Evolutionary conservation across 225 moss, liverwort and hornwort genomes (phyloP), one percentile per base, ranked within the genome.

Genomic region (Pseudoscleropodium purum): DNA sequence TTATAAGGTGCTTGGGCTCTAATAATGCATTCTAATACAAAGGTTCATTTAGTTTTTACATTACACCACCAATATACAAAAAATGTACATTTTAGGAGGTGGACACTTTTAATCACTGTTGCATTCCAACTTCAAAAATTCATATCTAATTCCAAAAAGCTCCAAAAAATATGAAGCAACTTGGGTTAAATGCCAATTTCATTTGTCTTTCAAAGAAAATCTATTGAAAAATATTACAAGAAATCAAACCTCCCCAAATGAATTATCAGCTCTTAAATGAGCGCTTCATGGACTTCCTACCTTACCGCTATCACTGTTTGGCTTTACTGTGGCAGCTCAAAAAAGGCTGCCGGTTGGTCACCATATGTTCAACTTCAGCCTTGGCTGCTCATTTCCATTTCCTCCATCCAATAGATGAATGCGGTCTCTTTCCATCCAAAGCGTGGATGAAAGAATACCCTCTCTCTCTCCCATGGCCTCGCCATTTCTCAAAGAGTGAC

Each of bases 1-100:
- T 7, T 1, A 10, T 11, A 26, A 57, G n/a, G 11, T 27, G 0
- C 4, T 56, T 17, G 7, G 6, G 3, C 10, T 57, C 4, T 57
- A 4, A 10, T 27, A 7, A 26, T 0, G 0, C 16, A 16, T 2
- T 37, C 10, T 26, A 10, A 37, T 56, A 2, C 0, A 56, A 0
- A 16, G 21, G n/a, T 26, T 27, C 18, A 57, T 79, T 79, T 57
- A 7, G 0, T 17, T 79, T 79, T n/a, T 6, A 26, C 27, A 57
- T n/a, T 79, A 17, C 15, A n/a, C 10, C 2, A 57, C 0, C 4
- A 57, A 1, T 57, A 4, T 26, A 79, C 2, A n/a, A 26, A 2
- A 26, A 79, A 1, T n/a, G 10, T n/a, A 57, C 26, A 25, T 17
- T 57, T 57, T 0, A 17, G 1, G 11, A n/a, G 2, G 4, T 57